phyloP scores from a whole-genome alignment of 2,329 filamentous ascomycete species.

The Coniochaeta ligniaria region DNA sequence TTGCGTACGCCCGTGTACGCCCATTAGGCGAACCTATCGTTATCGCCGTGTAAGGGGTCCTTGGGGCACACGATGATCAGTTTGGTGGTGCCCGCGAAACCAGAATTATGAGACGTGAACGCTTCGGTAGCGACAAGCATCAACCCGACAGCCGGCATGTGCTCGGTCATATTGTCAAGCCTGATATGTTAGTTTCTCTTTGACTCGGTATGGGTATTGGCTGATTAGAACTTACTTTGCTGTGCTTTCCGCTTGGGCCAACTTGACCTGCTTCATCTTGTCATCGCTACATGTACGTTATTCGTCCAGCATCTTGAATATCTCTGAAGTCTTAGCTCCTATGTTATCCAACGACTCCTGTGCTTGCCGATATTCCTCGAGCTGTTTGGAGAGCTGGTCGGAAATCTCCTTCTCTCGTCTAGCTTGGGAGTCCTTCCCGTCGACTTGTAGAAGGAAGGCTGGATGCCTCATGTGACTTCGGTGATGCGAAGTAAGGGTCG shows the following conservation, averaged over 20 bases:
- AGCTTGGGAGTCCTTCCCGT: neutral
- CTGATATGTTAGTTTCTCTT: neutral
- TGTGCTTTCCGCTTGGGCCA: neutral
- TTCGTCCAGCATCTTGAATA: neutral
- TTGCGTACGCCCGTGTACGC: too few relatives aligned
- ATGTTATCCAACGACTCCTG: neutral
- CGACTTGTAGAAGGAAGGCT: too few relatives aligned
- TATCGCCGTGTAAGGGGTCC: too few relatives aligned
- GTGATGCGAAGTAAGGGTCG: too few relatives aligned
- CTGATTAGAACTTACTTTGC: neutral
- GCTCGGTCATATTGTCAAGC: neutral
- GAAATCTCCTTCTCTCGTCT: neutral
- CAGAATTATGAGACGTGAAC: too few relatives aligned
- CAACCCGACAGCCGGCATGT: too few relatives aligned
- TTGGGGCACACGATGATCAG: too few relatives aligned
- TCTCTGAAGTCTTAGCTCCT: neutral
- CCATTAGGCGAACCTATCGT: too few relatives aligned
- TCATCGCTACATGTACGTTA: neutral
- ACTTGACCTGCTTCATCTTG: neutral
- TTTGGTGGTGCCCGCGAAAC: too few relatives aligned
- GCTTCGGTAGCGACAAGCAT: too few relatives aligned
- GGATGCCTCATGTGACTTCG: too few relatives aligned
- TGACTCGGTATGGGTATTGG: neutral
- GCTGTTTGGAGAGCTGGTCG: neutral
- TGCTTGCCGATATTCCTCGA: neutral